These are phyloP conservation scores for Pascua guehoae DNA, from an alignment of 1,284 basidiomycete genomes.

Conservation along the genomic window DNA sequence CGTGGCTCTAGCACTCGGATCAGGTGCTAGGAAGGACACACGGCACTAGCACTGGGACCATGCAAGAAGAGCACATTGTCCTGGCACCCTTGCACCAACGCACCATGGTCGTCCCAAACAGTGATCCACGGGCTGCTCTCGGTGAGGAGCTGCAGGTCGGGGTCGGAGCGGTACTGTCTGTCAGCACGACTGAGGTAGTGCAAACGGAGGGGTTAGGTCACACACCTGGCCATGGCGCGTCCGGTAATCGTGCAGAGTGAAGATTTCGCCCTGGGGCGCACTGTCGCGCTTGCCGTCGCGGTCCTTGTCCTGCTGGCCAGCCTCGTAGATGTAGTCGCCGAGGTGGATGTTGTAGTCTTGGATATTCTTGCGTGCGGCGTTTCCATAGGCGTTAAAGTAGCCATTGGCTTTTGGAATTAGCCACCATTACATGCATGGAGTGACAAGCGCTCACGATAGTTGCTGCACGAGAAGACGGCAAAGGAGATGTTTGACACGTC, in stretches of 20 bases:
- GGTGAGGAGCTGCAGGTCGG: conserved; percentile 56
- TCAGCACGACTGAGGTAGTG: background rate
- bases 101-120: conserved; percentile 60
- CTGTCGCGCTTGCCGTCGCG: conserved; percentile 46
- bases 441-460: conserved; percentile 14
- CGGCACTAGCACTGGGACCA: too few species aligned
- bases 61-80: too few species aligned
- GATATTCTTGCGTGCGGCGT: conserved; percentile 58
- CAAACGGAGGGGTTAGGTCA: background rate
- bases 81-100: too few species aligned
- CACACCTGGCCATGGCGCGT: conserved; percentile 55
- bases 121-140: conserved; percentile 59
- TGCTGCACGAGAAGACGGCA: conserved; percentile 27
- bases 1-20: too few species aligned
- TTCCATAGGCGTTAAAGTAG: conserved; percentile 64
- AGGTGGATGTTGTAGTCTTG: conserved; percentile 62
- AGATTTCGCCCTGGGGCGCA: conserved; percentile 55
- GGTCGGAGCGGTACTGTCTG: conserved; percentile 56
- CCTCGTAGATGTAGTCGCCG: conserved; percentile 57
- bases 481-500: conserved; percentile 15
- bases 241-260: conserved; percentile 62
- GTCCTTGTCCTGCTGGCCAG: conserved; percentile 17
- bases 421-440: background rate
- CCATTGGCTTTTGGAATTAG: conserved; percentile 44
- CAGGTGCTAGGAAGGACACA: too few species aligned